Conservation (phyloP, 768 basidiomycete genomes). For the Xerocomellus dryophilus region DNA sequence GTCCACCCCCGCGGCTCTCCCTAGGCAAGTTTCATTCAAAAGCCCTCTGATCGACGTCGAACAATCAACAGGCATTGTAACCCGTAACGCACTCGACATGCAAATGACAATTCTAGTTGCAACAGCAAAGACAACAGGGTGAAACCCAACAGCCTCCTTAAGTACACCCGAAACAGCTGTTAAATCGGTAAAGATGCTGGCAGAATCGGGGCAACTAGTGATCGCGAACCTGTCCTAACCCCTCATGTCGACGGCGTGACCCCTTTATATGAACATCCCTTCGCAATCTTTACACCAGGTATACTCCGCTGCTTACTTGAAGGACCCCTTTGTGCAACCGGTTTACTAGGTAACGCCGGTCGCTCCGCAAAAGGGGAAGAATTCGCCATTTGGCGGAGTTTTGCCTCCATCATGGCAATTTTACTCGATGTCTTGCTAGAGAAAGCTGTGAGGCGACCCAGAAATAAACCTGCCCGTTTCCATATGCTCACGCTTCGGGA, state of each 20-base stretch:
- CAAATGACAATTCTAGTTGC: slow-evolving; percentile 2
- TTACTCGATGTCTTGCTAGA: slow-evolving; percentile 70
- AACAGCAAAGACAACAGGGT: slow-evolving; percentile 2
- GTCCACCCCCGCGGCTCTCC: slow-evolving; percentile 18
- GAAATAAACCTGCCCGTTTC: background rate
- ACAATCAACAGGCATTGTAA: background rate
- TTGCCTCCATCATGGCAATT: slow-evolving; percentile 96
- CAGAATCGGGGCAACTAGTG: background rate
- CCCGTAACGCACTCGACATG: background rate
- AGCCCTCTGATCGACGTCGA: background rate
- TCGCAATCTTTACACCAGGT: slow-evolving; percentile 35
- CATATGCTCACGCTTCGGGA: slow-evolving; percentile 44
- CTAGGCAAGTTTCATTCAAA: background rate
- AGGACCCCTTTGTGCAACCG: slow-evolving; percentile 3
- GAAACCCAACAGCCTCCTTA: background rate
- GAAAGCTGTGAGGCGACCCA: slow-evolving; percentile 6
- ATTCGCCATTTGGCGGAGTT: slow-evolving; percentile 74
- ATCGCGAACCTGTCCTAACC: slow-evolving; percentile 2
- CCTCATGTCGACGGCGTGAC: slow-evolving; percentile 9
- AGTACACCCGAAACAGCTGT: slow-evolving; percentile 8
- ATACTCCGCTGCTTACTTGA: slow-evolving; percentile 28
- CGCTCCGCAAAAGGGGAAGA: slow-evolving; percentile 21
- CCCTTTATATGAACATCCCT: slow-evolving; percentile 17
- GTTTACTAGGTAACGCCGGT: slow-evolving; percentile 24
- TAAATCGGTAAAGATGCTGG: background rate